Conservation (phyloP, 2,329 filamentous ascomycete genomes). For the Alternaria arbusti region DNA sequence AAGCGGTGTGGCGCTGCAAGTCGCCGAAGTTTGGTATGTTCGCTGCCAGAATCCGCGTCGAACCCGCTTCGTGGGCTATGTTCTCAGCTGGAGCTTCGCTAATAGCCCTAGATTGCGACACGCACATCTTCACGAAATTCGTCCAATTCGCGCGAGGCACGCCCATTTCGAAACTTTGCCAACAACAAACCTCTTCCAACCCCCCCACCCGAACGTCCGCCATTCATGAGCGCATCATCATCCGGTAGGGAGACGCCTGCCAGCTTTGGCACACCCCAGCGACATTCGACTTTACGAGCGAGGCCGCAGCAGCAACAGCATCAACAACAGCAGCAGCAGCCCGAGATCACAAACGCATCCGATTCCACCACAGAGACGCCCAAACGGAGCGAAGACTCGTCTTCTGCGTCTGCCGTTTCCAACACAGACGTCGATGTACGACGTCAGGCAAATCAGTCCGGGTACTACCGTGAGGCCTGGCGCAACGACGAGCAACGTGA, state of each 20-base stretch:
- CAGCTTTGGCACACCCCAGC: constrained; percentile 18
- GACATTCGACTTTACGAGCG: constrained; percentile 21
- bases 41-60: constrained; percentile 1
- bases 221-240: constrained; percentile 29
- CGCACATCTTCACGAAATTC: constrained; percentile 48
- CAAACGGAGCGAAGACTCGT: constrained; percentile 24
- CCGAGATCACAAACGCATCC: constrained; percentile 23
- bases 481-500: constrained; percentile 27
- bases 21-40: constrained; percentile 73
- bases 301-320: constrained; percentile 12
- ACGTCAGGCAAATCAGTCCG: constrained; percentile 22
- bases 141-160: constrained; percentile 42
- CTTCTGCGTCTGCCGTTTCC: constrained; percentile 12
- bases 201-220: constrained; percentile 37
- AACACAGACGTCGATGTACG: constrained; percentile 25
- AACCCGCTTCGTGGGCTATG: neutral
- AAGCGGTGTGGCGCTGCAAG: constrained; percentile 83
- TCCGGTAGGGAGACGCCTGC: constrained; percentile 22
- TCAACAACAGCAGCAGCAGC: constrained; percentile 11
- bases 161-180: constrained; percentile 40
- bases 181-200: constrained; percentile 47
- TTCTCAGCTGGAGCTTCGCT: constrained; percentile 6
- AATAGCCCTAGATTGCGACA: constrained; percentile 41
- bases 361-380: constrained; percentile 29
- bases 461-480: constrained; percentile 32